Evolutionary conservation across 192 early-diverging fungal genomes (phyloP).

Genomic region (Linnemannia zychae): DNA sequence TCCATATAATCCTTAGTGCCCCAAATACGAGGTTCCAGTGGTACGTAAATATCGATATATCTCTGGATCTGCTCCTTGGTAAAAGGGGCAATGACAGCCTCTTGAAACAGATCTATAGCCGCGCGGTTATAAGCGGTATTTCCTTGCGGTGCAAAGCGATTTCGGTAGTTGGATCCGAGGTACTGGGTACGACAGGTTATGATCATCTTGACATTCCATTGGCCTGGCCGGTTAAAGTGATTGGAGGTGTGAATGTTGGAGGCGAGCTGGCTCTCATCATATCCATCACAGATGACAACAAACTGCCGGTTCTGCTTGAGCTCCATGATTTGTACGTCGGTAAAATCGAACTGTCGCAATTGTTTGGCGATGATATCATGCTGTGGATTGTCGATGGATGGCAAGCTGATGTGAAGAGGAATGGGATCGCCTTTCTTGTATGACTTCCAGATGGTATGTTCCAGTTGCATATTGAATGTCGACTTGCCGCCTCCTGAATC

Average conservation of each 20-base stretch:
- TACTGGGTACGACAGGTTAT: slow-evolving; percentile 6
- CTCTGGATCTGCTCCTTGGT: not conserved
- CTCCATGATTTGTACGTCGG: not conserved
- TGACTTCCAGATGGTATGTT: not conserved
- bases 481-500: slow-evolving; percentile 3
- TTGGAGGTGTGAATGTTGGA: not conserved
- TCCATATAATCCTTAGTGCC: not conserved
- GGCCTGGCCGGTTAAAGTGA: not conserved
- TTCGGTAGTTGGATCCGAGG: not conserved
- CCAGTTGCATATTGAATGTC: not conserved
- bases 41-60: not conserved
- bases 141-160: not conserved
- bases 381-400: not conserved
- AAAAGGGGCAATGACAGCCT: slow-evolving; percentile 3
- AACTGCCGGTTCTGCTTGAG: not conserved
- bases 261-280: not conserved
- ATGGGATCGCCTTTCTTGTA: not conserved
- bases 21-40: not conserved
- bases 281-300: not conserved
- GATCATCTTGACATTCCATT: not conserved
- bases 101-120: not conserved
- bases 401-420: not conserved
- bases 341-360: not conserved
- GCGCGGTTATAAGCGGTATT: not conserved
- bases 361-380: not conserved